Conservation (phyloP, 345 rosid genomes). For the Melaleuca alternifolia region DNA sequence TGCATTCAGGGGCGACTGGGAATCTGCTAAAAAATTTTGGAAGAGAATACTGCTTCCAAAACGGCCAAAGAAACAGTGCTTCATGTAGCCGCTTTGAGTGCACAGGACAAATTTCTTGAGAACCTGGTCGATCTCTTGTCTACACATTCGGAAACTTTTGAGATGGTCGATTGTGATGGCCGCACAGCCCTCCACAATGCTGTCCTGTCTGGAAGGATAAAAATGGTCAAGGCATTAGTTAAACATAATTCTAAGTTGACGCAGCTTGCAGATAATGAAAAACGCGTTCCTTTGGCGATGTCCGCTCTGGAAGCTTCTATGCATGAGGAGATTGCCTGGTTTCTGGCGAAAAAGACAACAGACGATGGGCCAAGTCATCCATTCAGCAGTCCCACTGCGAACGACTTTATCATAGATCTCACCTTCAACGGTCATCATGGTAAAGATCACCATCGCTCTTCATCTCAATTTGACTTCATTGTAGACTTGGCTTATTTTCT, state of each 20-base stretch:
- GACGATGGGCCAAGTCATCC: too few relatives aligned
- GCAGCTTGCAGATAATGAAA: background rate
- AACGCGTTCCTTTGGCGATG: background rate
- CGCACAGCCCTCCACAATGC: background rate
- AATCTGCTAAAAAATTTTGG: background rate
- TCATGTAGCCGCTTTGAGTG: background rate
- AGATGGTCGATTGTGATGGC: background rate
- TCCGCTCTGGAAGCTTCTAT: too few relatives aligned
- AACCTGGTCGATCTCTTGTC: background rate
- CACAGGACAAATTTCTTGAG: background rate
- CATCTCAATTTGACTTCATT: background rate
- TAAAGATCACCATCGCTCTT: background rate
- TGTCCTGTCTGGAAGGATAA: background rate
- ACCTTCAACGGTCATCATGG: background rate
- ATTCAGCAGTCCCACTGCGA: too few relatives aligned
- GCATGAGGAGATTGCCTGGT: too few relatives aligned
- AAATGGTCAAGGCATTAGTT: background rate
- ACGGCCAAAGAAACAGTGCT: background rate
- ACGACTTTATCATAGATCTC: background rate
- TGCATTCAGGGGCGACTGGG: background rate
- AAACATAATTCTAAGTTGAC: background rate
- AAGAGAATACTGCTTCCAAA: too few relatives aligned
- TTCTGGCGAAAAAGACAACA: too few relatives aligned
- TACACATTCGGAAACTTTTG: accelerated
- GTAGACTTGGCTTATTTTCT: background rate